Evolutionary conservation across 805 yeast genomes (phyloP), one percentile per base, ranked within the genome.

Genomic region (Yarrowia deformans): DNA sequence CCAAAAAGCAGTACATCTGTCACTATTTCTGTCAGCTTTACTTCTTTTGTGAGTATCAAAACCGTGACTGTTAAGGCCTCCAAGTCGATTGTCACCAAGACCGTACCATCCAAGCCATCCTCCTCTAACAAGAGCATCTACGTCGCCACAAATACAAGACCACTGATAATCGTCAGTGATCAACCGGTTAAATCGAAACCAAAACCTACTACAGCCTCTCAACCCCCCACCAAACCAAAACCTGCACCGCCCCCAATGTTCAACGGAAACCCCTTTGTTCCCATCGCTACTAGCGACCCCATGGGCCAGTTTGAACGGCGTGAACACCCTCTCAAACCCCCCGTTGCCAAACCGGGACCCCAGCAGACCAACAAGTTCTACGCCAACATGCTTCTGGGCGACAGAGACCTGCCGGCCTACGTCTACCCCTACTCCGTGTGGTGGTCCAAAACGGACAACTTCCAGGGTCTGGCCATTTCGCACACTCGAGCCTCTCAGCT

Each of bases 311-410:
- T 63, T 48, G 37, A 48, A 19, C 68, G 68, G 0, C 68, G 68
- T 19, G 56, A 63, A 39, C 68, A 63, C 39, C 68, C 68, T 4
- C 68, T 63, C 45, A 48, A 48, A 12, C 56, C 56, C 3, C 68
- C 68, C 13, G 56, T 48, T n/a, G 68, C 55, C 10, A 18, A n/a
- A 8, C 16, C 14, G 8, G 68, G 68, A 29, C 56, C 55, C 48
- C 55, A 63, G 32, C 68, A 63, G 10, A 91, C 97, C 32, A 90
- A 91, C 81, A 90, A 90, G 78, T 91, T 90, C 77, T 90, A 85
- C 78, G 84, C 86, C 45, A 90, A 91, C 76, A 75, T 90, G 74
- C 78, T 88, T 72, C 79, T 89, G 29, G 88, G 81, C 29, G 78
- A 77, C 63, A 91, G 87, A 77, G 79, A 81, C 32, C 80, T 82